These are phyloP conservation scores for Choiromyces venosus DNA, from an alignment of 495 filamentous ascomycete genomes.

Conservation along the genomic window DNA sequence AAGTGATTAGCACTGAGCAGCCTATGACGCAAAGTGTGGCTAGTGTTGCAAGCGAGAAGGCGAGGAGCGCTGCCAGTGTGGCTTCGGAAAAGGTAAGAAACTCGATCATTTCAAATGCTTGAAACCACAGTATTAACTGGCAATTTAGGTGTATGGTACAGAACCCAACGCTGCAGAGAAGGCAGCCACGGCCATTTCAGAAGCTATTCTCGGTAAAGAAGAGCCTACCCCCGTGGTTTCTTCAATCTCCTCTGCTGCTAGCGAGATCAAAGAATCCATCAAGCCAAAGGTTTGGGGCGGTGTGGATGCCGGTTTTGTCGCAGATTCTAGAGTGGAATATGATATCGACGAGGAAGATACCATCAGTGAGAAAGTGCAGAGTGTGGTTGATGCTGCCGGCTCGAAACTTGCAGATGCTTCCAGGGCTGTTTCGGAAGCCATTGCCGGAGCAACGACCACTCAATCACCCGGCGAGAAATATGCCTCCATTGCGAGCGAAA, in stretches of 20 bases:
- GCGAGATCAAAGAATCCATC: conserved; percentile 29
- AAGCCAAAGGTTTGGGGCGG: conserved; percentile 36
- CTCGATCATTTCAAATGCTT: neutral
- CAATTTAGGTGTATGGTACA: conserved; percentile 13
- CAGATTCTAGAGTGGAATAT: conserved; percentile 42
- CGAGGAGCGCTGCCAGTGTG: conserved; percentile 38
- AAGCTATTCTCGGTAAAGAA: conserved; percentile 52
- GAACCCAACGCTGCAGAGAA: conserved; percentile 47
- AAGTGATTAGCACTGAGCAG: conserved; percentile 11
- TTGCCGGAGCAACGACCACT: conserved; percentile 42
- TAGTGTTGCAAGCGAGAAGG: conserved; percentile 45
- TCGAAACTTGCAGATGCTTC: conserved; percentile 33
- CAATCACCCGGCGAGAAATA: conserved; percentile 40
- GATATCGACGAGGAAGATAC: conserved; percentile 31
- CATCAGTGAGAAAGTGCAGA: conserved; percentile 28
- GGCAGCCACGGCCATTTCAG: conserved; percentile 50
- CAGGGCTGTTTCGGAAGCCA: conserved; percentile 43
- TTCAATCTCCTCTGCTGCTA: conserved; percentile 42
- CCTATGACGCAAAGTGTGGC: conserved; percentile 44
- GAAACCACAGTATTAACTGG: neutral
- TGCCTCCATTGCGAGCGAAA: conserved; percentile 43
- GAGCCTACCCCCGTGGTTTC: conserved; percentile 33
- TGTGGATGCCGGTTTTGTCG: conserved; percentile 42
- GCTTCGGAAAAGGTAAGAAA: conserved; percentile 22
- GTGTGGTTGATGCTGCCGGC: conserved; percentile 30